phyloP scores from a whole-genome alignment of 768 basidiomycete species.

The Phanerochaete carnosa region DNA sequence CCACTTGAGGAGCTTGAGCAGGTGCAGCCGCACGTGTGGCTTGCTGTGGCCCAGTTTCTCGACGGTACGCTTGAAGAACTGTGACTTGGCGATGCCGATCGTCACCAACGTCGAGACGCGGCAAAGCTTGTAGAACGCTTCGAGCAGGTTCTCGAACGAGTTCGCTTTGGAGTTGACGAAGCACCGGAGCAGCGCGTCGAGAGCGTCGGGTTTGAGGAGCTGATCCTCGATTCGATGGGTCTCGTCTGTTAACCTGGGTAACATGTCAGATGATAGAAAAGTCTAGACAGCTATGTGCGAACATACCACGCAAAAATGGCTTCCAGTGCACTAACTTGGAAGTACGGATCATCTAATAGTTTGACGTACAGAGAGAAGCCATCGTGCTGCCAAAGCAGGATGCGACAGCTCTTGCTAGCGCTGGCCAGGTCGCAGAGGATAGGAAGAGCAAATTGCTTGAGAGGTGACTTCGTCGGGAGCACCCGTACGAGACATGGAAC shows the following conservation, averaged over 20 bases:
- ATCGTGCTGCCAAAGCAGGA: slow-evolving; percentile 89
- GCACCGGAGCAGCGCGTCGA: slow-evolving; percentile 70
- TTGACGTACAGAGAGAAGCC: slow-evolving; percentile 80
- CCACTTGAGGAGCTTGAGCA: slow-evolving; percentile 79
- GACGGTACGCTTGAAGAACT: slow-evolving; percentile 85
- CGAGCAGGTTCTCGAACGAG: slow-evolving; percentile 88
- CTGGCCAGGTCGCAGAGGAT: slow-evolving; percentile 95
- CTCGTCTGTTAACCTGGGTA: slow-evolving; percentile 86
- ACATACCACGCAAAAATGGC: slow-evolving; percentile 84
- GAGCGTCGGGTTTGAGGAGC: slow-evolving; percentile 59
- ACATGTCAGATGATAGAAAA: neutral
- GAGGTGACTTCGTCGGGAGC: slow-evolving; percentile 83
- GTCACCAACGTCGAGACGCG: slow-evolving; percentile 75
- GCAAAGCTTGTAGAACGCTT: slow-evolving; percentile 89
- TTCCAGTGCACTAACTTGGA: slow-evolving; percentile 90
- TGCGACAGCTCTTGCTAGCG: slow-evolving; percentile 90
- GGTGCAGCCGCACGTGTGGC: slow-evolving; percentile 86
- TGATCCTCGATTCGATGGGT: slow-evolving; percentile 91
- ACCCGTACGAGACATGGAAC: slow-evolving; percentile 89
- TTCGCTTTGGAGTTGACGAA: slow-evolving; percentile 86
- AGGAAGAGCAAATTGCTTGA: slow-evolving; percentile 96
- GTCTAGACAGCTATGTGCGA: neutral
- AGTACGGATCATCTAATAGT: slow-evolving; percentile 81
- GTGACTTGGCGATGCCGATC: slow-evolving; percentile 72
- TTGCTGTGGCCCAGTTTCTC: slow-evolving; percentile 73